These are phyloP conservation scores for Hansenula anomala DNA, from an alignment of 1,139 yeast species.

Conservation along the genomic window DNA sequence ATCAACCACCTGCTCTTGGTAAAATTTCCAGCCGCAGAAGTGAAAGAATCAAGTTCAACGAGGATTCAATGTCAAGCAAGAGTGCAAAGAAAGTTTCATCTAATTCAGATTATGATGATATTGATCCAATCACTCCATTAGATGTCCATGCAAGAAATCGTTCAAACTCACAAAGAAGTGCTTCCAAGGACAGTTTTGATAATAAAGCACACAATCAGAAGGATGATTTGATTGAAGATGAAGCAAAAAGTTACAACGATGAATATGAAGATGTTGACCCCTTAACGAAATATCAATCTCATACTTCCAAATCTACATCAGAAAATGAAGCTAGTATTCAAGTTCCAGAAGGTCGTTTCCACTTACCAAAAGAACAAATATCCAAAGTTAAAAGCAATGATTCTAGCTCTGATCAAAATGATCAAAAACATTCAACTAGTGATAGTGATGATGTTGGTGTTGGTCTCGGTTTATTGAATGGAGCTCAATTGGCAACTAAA, in stretches of 20 bases:
- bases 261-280: constrained; percentile 4
- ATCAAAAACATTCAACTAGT: constrained; percentile 14
- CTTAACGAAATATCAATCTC: not conserved
- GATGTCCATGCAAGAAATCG: not conserved
- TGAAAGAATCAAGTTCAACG: constrained; percentile 13
- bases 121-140: constrained; percentile 19
- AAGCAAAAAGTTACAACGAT: not conserved
- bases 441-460: constrained; percentile 22
- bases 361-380: constrained; percentile 8
- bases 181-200: too few species aligned
- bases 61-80: constrained; percentile 14
- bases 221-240: too few species aligned
- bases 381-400: constrained; percentile 2
- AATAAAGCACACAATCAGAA: not conserved
- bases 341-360: constrained; percentile 22
- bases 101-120: constrained; percentile 7
- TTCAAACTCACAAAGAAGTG: too few species aligned
- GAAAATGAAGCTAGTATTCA: constrained; percentile 11
- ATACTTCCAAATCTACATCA: not conserved
- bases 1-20: not conserved
- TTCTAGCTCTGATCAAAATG: constrained; percentile 12
- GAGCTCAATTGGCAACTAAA: constrained; percentile 9
- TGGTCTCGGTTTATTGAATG: constrained; percentile 20
- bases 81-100: constrained; percentile 5
- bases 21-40: not conserved